Evolutionary conservation across 2,329 filamentous ascomycete species (phyloP), one percentile per base, ranked within the genome.

Genomic region (Didymella pomorum): DNA sequence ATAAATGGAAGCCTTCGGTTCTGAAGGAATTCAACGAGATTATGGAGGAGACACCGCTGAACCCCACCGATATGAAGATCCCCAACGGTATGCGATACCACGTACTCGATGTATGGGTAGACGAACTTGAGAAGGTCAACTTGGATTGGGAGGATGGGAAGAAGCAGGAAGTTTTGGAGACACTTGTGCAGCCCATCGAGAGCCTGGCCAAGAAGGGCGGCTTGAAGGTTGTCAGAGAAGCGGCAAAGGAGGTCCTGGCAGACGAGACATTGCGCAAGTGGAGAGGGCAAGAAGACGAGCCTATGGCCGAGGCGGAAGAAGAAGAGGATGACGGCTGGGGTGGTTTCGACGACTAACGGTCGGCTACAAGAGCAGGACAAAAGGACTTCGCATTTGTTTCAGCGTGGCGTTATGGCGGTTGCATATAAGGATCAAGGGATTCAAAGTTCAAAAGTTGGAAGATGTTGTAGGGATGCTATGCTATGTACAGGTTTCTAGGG

Each of bases 51-150:
- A 78, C 73, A 8, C 81, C 82, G 16, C 67, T 85, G 63, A 81
- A 79, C 65, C 61, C 77, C 12, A 76, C 70, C 55, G 79, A 84
- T 66, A 68, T 71, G 50, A 87, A 86, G 69, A 86, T 96, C 1
- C 90, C 94, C 0, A 90, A 95, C 67, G 95, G 95, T 0, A 74
- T 99, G 75, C 82, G 92, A 62, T 88, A 96, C 76, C 95, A 99
- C 78, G 85, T 93, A 14, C 78, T 96, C 63, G 95, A 99, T 79
- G 85, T 98, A 52, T 98, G 91, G 87, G 85, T 96, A 9, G 95
- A 98, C 76, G 93, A 97, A 82, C 78, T 93, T 69, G 90, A 93
- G 77, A 89, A 88, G 71, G 85, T 87, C 31, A 85, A 87, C 52
- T 69, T 85, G 33, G 70, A 76, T 39, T 70, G 76, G 60, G 73